Percentiles rank a stretch among this genome's conserved stretches.
Conservation (phyloP, 768 basidiomycete genomes). For the Phlebiopsis flavidoalba region DNA sequence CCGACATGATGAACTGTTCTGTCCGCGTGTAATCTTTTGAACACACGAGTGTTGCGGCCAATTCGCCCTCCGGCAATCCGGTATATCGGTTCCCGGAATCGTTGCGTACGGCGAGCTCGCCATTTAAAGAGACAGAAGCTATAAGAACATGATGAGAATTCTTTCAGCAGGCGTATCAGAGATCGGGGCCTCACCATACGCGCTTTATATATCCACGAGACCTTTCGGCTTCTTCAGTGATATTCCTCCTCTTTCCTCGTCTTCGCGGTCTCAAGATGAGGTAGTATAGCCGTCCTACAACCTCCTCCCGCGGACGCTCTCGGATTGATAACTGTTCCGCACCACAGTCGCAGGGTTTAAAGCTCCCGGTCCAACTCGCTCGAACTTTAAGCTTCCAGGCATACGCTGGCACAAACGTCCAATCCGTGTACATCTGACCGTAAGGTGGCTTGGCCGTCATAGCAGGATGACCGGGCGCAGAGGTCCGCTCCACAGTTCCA, state of each 20-base stretch:
- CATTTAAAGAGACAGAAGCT: background rate
- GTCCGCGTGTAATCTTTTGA: background rate
- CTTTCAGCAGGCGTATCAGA: background rate
- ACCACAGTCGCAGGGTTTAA: conserved; percentile 14
- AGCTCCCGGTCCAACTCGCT: conserved; percentile 10
- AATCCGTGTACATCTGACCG: conserved; percentile 25
- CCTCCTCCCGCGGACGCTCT: conserved; percentile 18
- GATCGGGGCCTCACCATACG: conserved; percentile 20
- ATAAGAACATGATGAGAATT: background rate
- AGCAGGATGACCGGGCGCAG: conserved; percentile 26
- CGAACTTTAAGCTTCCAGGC: conserved; percentile 19
- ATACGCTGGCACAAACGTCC: conserved; percentile 27
- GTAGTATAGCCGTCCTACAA: conserved; percentile 24
- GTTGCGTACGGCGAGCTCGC: conserved; percentile 7
- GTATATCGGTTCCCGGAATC: conserved; percentile 8
- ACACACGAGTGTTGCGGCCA: background rate
- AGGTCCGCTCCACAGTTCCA: conserved; percentile 25
- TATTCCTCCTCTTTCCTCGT: conserved; percentile 24
- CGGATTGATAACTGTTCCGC: too few relatives aligned
- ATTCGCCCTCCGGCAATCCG: background rate
- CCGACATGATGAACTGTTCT: conserved; percentile 6
- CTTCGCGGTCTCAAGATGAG: conserved; percentile 28
- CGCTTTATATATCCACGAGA: conserved; percentile 13
- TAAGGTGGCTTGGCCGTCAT: conserved; percentile 26
- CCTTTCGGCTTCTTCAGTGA: conserved; percentile 32